Evolutionary conservation across 2,329 filamentous ascomycete species (phyloP).

Genomic region (Hirsutella rhossiliensis): DNA sequence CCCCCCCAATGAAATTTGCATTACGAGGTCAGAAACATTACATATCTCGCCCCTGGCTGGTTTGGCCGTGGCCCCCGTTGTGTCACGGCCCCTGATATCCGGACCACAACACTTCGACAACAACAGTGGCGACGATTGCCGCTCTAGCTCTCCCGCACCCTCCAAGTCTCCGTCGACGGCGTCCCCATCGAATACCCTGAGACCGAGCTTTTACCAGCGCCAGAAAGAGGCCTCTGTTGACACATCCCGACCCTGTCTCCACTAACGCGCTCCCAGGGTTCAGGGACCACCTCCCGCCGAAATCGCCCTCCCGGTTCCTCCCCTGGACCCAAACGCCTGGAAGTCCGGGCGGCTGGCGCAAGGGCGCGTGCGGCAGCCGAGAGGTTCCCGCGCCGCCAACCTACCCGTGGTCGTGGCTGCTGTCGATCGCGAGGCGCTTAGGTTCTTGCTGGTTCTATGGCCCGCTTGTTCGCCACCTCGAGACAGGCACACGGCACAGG

Average conservation of each 20-base stretch:
- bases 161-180: neutral
- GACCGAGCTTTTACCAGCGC: neutral
- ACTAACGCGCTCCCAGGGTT: slow-evolving; percentile 3
- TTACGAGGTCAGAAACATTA: slow-evolving; percentile 8
- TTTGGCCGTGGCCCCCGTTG: neutral
- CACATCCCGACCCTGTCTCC: slow-evolving; percentile 1
- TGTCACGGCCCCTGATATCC: neutral
- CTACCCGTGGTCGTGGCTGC: neutral
- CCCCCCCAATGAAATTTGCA: neutral
- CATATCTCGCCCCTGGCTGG: slow-evolving; percentile 1
- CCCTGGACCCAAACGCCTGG: neutral
- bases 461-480: neutral
- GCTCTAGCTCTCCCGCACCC: neutral
- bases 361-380: neutral
- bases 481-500: neutral
- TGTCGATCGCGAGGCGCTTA: slow-evolving; percentile 1
- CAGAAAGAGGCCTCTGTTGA: neutral
- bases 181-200: neutral
- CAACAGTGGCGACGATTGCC: slow-evolving; percentile 1
- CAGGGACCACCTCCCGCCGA: slow-evolving; percentile 2
- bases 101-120: slow-evolving; percentile 1
- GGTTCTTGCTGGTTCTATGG: neutral
- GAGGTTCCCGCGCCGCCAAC: neutral
- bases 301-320: neutral
- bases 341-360: neutral